Percentiles rank a stretch among this genome's conserved stretches.
Evolutionary conservation across 2,329 filamentous ascomycete species (phyloP).

Genomic region (Zymoseptoria ardabiliae): DNA sequence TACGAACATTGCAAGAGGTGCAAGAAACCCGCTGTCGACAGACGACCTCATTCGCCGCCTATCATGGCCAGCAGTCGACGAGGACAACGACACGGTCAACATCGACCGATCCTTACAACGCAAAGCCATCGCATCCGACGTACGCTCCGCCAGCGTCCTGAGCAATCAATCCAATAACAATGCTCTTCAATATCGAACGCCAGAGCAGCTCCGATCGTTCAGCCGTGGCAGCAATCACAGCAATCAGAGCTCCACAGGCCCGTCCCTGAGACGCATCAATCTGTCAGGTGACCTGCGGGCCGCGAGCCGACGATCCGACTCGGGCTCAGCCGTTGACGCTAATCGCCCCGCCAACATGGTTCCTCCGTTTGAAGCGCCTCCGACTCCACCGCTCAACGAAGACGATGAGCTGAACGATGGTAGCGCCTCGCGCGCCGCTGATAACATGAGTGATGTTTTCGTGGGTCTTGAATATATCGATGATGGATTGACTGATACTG

Average conservation of each 20-base stretch:
- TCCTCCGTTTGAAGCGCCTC: slow-evolving; percentile 35
- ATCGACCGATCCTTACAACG: slow-evolving; percentile 34
- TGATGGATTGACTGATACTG: slow-evolving; percentile 6
- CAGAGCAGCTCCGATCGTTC: slow-evolving; percentile 51
- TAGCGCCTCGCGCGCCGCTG: slow-evolving; percentile 73
- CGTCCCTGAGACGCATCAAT: slow-evolving; percentile 62
- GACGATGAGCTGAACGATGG: slow-evolving; percentile 72
- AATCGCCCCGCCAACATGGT: slow-evolving; percentile 30
- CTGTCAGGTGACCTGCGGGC: slow-evolving; percentile 71
- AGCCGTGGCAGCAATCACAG: slow-evolving; percentile 51
- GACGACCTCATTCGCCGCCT: slow-evolving; percentile 27
- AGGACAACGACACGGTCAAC: slow-evolving; percentile 39
- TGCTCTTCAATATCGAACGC: slow-evolving; percentile 31
- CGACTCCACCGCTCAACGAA: slow-evolving; percentile 49
- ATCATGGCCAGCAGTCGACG: slow-evolving; percentile 37
- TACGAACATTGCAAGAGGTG: slow-evolving; percentile 6
- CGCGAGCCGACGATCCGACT: slow-evolving; percentile 49
- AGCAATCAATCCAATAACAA: slow-evolving; percentile 40
- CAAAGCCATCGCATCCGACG: slow-evolving; percentile 22
- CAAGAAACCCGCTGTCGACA: slow-evolving; percentile 28
- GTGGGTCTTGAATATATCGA: slow-evolving; percentile 59
- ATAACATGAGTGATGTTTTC: slow-evolving; percentile 81
- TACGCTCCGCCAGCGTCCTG: slow-evolving; percentile 35
- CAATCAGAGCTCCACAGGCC: slow-evolving; percentile 50
- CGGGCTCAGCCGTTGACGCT: slow-evolving; percentile 34